These are phyloP conservation scores for Plenodomus biglobosus DNA, from an alignment of 2,329 filamentous ascomycete species.

Conservation along the genomic window DNA sequence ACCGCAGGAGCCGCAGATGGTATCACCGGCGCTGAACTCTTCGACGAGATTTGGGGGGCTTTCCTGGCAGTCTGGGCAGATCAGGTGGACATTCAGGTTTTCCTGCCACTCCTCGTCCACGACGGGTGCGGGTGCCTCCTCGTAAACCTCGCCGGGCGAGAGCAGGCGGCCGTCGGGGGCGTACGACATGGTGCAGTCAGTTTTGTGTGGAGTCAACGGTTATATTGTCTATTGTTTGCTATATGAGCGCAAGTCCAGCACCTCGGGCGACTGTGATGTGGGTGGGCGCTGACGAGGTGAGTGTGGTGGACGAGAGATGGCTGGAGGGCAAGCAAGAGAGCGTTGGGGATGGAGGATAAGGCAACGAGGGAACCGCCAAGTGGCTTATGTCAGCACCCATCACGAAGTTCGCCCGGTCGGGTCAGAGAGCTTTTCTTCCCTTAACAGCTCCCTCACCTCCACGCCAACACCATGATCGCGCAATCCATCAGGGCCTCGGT, in stretches of 20 bases:
- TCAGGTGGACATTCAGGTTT: constrained; percentile 81
- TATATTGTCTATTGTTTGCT: constrained; percentile 15
- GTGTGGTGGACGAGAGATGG: constrained; percentile 20
- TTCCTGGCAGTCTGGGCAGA: constrained; percentile 88
- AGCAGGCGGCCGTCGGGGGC: constrained; percentile 42
- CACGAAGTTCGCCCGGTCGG: no score
- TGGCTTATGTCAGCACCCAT: no score
- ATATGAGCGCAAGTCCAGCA: constrained; percentile 16
- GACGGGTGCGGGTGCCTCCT: constrained; percentile 38
- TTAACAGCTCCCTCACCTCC: constrained; percentile 34
- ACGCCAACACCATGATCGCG: constrained; percentile 56
- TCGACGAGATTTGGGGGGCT: constrained; percentile 90
- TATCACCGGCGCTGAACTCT: constrained; percentile 88
- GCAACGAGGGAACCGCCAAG: no score
- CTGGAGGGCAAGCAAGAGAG: neutral
- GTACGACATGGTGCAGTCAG: constrained; percentile 31
- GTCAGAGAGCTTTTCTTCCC: no score
- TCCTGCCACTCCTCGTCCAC: constrained; percentile 64
- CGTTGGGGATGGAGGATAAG: no score
- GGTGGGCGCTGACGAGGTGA: constrained; percentile 17
- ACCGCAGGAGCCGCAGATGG: constrained; percentile 89
- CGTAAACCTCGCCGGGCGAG: constrained; percentile 50
- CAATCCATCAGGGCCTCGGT: constrained; percentile 65
- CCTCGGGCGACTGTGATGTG: constrained; percentile 10
- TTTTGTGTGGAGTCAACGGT: constrained; percentile 6